Conservation (phyloP, 805 yeast genomes). For the Hemisphaericaspora nanyangensis region DNA sequence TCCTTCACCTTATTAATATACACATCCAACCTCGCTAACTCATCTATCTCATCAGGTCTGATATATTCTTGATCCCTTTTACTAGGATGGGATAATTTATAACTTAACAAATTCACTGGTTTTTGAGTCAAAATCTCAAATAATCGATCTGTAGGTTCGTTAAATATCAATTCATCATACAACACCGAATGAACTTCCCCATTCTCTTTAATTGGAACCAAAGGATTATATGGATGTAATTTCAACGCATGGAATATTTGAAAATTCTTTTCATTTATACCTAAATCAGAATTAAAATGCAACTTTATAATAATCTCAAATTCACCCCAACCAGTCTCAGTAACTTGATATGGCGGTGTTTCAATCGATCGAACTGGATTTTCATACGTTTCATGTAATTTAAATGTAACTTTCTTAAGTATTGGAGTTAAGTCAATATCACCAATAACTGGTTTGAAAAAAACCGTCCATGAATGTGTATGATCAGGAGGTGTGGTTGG, state of each 20-base stretch:
- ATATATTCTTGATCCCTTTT: conserved; percentile 40
- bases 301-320: conserved; percentile 88
- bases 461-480: conserved; percentile 94
- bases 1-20: conserved; percentile 35
- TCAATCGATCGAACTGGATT: conserved; percentile 85
- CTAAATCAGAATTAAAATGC: conserved; percentile 64
- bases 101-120: conserved; percentile 57
- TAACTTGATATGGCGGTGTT: conserved; percentile 87
- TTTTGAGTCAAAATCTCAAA: conserved; percentile 71
- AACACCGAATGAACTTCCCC: conserved; percentile 44
- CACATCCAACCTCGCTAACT: conserved; percentile 37
- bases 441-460: conserved; percentile 66
- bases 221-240: conserved; percentile 77
- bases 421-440: conserved; percentile 77
- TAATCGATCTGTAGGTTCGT: conserved; percentile 89
- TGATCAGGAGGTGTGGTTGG: conserved; percentile 69
- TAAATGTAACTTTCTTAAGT: conserved; percentile 88
- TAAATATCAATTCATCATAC: conserved; percentile 90
- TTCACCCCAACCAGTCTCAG: conserved; percentile 99
- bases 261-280: conserved; percentile 74
- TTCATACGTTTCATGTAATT: conserved; percentile 90
- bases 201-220: conserved; percentile 31
- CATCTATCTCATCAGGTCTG: conserved; percentile 38
- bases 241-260: conserved; percentile 85
- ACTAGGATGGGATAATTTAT: conserved; percentile 27